Conservation (phyloP, 192 early-diverging fungal genomes). For the Backusella psychrophila region DNA sequence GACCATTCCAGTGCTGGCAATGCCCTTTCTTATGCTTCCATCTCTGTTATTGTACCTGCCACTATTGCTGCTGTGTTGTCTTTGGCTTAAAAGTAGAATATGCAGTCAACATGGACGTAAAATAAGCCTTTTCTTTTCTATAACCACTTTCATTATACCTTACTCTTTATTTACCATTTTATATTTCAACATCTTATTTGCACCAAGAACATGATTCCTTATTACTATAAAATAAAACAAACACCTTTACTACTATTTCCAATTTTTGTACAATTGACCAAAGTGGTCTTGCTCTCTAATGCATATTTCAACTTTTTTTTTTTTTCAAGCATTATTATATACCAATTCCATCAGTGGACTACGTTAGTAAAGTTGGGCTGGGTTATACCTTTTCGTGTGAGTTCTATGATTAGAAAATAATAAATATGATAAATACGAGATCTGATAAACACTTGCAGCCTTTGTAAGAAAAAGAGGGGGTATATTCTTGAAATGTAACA, state of each 20-base stretch:
- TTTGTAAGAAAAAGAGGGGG: too few relatives aligned
- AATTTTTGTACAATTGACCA: neutral
- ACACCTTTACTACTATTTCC: neutral
- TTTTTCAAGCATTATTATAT: neutral
- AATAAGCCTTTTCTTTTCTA: too few relatives aligned
- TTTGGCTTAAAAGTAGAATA: neutral
- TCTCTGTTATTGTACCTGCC: neutral
- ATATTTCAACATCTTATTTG: neutral
- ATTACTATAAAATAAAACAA: neutral
- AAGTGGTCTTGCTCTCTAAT: neutral
- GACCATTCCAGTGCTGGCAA: neutral
- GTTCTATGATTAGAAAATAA: too few relatives aligned
- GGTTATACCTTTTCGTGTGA: too few relatives aligned
- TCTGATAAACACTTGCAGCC: too few relatives aligned
- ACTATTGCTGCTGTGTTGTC: neutral
- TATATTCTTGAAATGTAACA: too few relatives aligned
- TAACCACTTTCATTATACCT: neutral
- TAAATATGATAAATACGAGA: too few relatives aligned
- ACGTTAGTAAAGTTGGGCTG: too few relatives aligned
- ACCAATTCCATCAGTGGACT: neutral
- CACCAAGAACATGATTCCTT: neutral
- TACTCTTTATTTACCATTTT: neutral
- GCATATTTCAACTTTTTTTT: too few relatives aligned
- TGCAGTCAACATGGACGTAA: too few relatives aligned
- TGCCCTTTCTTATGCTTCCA: neutral